A percentile compares a stretch with the other conserved stretches of the same genome.
Evolutionary conservation across 2,329 filamentous ascomycete species (phyloP).

Genomic region (Clonostachys rosea): DNA sequence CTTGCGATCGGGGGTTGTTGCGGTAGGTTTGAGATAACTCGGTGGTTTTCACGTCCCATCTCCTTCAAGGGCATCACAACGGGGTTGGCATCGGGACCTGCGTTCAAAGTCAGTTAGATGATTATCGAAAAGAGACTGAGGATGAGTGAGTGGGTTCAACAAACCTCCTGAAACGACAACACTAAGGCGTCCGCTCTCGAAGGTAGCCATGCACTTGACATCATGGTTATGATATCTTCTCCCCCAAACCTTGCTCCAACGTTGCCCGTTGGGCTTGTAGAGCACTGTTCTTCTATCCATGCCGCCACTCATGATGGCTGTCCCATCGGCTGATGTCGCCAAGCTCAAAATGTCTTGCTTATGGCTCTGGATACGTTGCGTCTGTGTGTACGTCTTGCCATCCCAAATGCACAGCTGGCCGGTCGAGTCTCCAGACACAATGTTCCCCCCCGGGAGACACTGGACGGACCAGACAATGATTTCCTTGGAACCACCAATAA

Average conservation of each 20-base stretch:
- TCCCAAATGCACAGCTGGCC: constrained; percentile 94
- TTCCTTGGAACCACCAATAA: constrained; percentile 73
- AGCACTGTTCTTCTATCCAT: constrained; percentile 86
- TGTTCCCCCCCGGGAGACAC: constrained; percentile 79
- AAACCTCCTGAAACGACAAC: constrained; percentile 87
- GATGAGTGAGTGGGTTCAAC: constrained; percentile 12
- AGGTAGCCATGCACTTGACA: constrained; percentile 89
- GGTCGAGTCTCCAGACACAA: constrained; percentile 91
- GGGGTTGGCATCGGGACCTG: constrained; percentile 81
- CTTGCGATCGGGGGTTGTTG: constrained; percentile 71
- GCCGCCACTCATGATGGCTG: constrained; percentile 80
- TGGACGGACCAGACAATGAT: constrained; percentile 93
- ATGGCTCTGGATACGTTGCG: constrained; percentile 81
- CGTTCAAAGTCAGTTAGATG: neutral
- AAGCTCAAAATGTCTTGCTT: constrained; percentile 87
- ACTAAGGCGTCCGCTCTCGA: constrained; percentile 78
- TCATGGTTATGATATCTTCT: constrained; percentile 88
- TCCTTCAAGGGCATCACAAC: constrained; percentile 71
- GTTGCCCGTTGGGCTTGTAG: constrained; percentile 65
- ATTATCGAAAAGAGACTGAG: neutral
- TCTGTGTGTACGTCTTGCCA: constrained; percentile 83
- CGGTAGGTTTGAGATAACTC: constrained; percentile 77
- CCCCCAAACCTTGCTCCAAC: constrained; percentile 85
- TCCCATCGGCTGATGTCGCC: constrained; percentile 75
- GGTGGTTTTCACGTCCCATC: constrained; percentile 77